phyloP scores from a whole-genome alignment of 768 basidiomycete genomes.

The Tricholoma bakamatsutake region DNA sequence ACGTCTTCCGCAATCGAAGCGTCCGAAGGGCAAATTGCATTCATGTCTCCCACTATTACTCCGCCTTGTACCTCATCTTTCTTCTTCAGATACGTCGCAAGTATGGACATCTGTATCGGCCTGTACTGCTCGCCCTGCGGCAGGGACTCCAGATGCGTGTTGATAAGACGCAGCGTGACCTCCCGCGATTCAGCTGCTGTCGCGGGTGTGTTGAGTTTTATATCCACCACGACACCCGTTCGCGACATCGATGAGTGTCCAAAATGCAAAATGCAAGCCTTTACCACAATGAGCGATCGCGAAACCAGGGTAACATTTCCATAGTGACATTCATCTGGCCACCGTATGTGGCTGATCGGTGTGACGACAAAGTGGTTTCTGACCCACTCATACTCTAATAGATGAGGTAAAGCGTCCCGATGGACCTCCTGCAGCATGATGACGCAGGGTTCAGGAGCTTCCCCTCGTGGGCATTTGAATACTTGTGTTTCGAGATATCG shows the following conservation, averaged over 20 bases:
- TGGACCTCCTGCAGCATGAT: slow-evolving; percentile 71
- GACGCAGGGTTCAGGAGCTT: slow-evolving; percentile 51
- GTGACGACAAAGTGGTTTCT: slow-evolving; percentile 51
- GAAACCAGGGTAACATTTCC: slow-evolving; percentile 72
- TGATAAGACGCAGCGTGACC: slow-evolving; percentile 54
- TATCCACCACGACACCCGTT: slow-evolving; percentile 52
- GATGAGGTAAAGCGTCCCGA: slow-evolving; percentile 31
- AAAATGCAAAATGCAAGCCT: slow-evolving; percentile 47
- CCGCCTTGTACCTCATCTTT: slow-evolving; percentile 47
- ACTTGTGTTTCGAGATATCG: slow-evolving; percentile 50
- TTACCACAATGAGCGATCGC: slow-evolving; percentile 43
- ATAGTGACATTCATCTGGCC: slow-evolving; percentile 45
- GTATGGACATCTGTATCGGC: slow-evolving; percentile 47
- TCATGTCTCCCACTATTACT: slow-evolving; percentile 70
- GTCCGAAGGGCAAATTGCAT: slow-evolving; percentile 49
- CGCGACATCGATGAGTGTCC: slow-evolving; percentile 44
- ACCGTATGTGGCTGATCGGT: slow-evolving; percentile 48
- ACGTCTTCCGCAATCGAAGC: slow-evolving; percentile 32
- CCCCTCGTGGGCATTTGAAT: slow-evolving; percentile 38
- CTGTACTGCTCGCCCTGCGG: slow-evolving; percentile 33
- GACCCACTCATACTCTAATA: slow-evolving; percentile 60
- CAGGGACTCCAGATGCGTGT: slow-evolving; percentile 72
- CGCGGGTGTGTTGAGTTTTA: slow-evolving; percentile 37
- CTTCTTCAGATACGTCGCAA: slow-evolving; percentile 44
- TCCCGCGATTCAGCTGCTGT: slow-evolving; percentile 26